Evolutionary conservation across 1,284 basidiomycete species (phyloP), one percentile per base, ranked within the genome.

Genomic region (Exobasidium cylindrosporum): DNA sequence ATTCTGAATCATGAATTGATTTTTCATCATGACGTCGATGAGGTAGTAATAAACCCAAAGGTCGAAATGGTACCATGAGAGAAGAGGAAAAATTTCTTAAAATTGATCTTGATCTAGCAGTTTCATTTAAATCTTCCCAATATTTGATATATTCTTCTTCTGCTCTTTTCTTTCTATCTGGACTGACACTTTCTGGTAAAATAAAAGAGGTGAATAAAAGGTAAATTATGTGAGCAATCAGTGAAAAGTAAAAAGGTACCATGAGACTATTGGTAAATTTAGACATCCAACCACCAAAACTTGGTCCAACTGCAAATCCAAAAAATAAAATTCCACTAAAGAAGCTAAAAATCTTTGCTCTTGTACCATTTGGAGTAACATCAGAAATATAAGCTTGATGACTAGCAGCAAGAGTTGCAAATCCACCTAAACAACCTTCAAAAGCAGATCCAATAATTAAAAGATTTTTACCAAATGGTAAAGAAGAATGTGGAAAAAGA

Each of bases 401-500:
- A 0, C 89, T 87, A 1, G 89, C 87, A 63, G 88, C 86, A 10
- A 92, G 82, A 0, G 90, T 89, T 4, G 89, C 86, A 84, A 89
- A 89, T n/a, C 93, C 91, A 24, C 93, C 93, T 3, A 93, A 83
- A 1, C 88, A 77, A 14, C 93, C 93, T 73, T 96, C 92, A 29
- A 92, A 81, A 30, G 88, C 80, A 0, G 92, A 89, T 1, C 91
- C 89, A 52, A 94, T 68, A 23, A 95, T 82, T n/a, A 97, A 84
- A 46, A 94, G 83, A 73, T 89, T 86, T 71, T 91, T 87, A 26
- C 84, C 82, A 24, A 88, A 84, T 14, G 63, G 69, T 47, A 67
- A 57, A 44, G 57, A 61, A 57, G 58, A 46, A 45, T 67, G 56
- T 4, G 74, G 68, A 3, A 77, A 64, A 17, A 66, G 54, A 2